phyloP scores from a whole-genome alignment of 148 eudicot species.

The Silene uniflora region DNA sequence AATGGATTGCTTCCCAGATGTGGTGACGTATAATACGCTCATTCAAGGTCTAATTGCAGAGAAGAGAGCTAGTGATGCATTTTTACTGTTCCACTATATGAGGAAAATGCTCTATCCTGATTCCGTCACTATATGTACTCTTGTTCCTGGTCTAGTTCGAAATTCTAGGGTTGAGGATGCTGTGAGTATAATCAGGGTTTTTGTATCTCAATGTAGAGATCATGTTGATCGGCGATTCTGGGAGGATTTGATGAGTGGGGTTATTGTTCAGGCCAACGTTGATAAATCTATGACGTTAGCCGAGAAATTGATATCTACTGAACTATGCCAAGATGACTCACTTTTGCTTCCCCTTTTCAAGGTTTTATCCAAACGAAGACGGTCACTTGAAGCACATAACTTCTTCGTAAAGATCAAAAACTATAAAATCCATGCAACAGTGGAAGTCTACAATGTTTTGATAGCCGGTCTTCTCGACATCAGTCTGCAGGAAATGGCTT shows the following conservation, averaged over 20 bases:
- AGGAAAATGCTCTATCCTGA: slow-evolving; percentile 63
- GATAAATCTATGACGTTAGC: slow-evolving; percentile 50
- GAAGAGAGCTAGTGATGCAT: slow-evolving; percentile 62
- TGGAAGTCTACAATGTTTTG: slow-evolving; percentile 55
- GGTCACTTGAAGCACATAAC: slow-evolving; percentile 60
- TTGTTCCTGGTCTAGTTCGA: slow-evolving; percentile 71
- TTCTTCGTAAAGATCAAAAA: slow-evolving; percentile 42
- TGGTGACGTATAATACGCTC: slow-evolving; percentile 74
- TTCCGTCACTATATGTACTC: slow-evolving; percentile 67
- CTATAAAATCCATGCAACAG: slow-evolving; percentile 41
- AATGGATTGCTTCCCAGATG: slow-evolving; percentile 67
- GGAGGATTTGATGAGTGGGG: slow-evolving; percentile 63
- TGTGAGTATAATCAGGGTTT: slow-evolving; percentile 44
- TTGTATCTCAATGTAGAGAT: slow-evolving; percentile 25
- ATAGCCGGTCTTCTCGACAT: slow-evolving; percentile 71
- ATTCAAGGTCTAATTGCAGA: slow-evolving; percentile 64
- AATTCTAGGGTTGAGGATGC: slow-evolving; percentile 61
- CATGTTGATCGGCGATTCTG: slow-evolving; percentile 41
- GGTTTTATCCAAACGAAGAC: slow-evolving; percentile 55
- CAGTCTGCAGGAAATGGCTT: slow-evolving; percentile 47
- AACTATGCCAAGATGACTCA: slow-evolving; percentile 57
- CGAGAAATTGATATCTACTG: slow-evolving; percentile 45
- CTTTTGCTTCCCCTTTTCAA: slow-evolving; percentile 60
- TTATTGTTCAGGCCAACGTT: slow-evolving; percentile 53
- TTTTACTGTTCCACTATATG: slow-evolving; percentile 85